A percentile compares a stretch with the other conserved stretches of the same genome.
Conservation (phyloP, 176 grass and related monocot species). For the Cymbopogon citratus region DNA sequence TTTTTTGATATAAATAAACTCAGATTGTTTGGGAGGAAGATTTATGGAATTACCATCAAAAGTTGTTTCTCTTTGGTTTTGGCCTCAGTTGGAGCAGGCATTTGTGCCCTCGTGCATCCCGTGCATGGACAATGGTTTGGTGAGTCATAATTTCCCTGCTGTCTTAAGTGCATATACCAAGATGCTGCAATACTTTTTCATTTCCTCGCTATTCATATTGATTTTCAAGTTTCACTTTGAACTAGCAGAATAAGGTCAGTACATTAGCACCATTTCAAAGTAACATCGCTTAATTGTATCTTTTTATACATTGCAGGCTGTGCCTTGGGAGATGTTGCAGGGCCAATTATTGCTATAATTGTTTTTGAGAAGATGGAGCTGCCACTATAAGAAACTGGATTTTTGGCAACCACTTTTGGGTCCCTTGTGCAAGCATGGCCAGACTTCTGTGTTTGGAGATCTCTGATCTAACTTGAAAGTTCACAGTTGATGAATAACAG, state of each 20-base stretch:
- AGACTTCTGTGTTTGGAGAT: neutral
- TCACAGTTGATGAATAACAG: conserved; percentile 36
- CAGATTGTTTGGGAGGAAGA: conserved; percentile 57
- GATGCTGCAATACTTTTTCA: neutral
- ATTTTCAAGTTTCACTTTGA: neutral
- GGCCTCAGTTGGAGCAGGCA: conserved; percentile 79
- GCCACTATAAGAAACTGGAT: conserved; percentile 27
- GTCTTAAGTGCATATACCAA: neutral
- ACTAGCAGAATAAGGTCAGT: neutral
- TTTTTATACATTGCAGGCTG: conserved; percentile 53
- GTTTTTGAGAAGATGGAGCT: conserved; percentile 68
- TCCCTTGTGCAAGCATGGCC: neutral
- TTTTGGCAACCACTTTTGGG: neutral
- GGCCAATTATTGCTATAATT: conserved; percentile 64
- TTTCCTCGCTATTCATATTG: neutral
- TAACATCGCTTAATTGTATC: conserved; percentile 8
- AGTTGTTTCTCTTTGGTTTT: conserved; percentile 85
- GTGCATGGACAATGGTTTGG: conserved; percentile 87
- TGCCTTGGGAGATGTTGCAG: conserved; percentile 78
- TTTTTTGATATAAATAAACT: conserved; percentile 45
- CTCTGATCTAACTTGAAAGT: conserved; percentile 27
- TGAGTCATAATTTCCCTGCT: conserved; percentile 43
- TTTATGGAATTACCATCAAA: conserved; percentile 67
- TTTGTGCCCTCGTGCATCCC: conserved; percentile 82
- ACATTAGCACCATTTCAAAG: neutral